phyloP scores from a whole-genome alignment of 2,329 filamentous ascomycete species.

The Fonsecaea nubica region DNA sequence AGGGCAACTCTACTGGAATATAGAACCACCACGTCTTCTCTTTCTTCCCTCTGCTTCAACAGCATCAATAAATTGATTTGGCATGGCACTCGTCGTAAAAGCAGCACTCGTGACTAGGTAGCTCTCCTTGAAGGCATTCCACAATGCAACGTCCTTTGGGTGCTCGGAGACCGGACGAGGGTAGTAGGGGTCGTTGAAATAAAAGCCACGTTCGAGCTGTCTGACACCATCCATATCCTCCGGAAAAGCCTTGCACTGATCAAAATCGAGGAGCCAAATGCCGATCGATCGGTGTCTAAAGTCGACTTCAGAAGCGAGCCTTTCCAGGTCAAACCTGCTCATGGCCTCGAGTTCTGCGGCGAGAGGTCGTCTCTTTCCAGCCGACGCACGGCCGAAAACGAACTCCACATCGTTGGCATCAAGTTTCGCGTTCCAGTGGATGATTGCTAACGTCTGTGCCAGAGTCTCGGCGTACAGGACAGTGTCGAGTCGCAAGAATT shows the following conservation, averaged over 20 bases:
- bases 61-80: conserved; percentile 16
- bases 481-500: conserved; percentile 48
- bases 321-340: not conserved
- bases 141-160: conserved; percentile 32
- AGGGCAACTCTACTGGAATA: not conserved
- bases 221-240: conserved; percentile 52
- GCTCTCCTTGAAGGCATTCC: conserved; percentile 41
- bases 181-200: conserved; percentile 60
- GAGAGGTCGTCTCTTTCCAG: no score
- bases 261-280: conserved; percentile 59
- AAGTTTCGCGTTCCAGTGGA: conserved; percentile 57
- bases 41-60: conserved; percentile 7
- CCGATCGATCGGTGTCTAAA: conserved; percentile 40
- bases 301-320: not conserved
- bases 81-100: conserved; percentile 12
- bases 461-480: conserved; percentile 53
- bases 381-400: conserved; percentile 49
- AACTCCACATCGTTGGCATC: conserved; percentile 65
- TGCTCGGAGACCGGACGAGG: conserved; percentile 47
- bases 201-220: conserved; percentile 54
- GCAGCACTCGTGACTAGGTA: conserved; percentile 38
- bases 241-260: conserved; percentile 48
- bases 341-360: not conserved
- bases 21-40: not conserved
- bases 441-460: conserved; percentile 58